Evolutionary conservation across 2,329 filamentous ascomycete genomes (phyloP).

Genomic region (Acephala macrosclerotiorum): DNA sequence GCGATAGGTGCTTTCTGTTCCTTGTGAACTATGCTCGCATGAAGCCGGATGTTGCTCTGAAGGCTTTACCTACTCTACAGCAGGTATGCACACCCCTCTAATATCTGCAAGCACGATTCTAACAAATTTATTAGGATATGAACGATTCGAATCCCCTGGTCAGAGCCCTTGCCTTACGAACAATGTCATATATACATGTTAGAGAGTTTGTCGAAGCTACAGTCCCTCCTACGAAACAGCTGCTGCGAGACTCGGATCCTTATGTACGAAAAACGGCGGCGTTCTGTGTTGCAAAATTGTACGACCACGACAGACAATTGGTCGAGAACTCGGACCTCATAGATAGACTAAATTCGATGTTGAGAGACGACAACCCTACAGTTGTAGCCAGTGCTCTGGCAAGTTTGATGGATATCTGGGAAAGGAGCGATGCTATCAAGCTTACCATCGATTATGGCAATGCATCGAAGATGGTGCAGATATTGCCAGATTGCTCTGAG

Average conservation of each 20-base stretch:
- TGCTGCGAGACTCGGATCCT: slow-evolving; percentile 87
- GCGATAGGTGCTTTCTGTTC: slow-evolving; percentile 89
- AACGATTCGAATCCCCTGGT: slow-evolving; percentile 92
- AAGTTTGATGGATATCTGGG: slow-evolving; percentile 96
- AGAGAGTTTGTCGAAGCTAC: slow-evolving; percentile 94
- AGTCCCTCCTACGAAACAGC: slow-evolving; percentile 80
- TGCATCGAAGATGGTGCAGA: slow-evolving; percentile 97
- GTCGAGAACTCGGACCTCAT: slow-evolving; percentile 93
- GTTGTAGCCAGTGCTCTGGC: slow-evolving; percentile 95
- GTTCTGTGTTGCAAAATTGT: slow-evolving; percentile 95
- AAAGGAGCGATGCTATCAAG: slow-evolving; percentile 95
- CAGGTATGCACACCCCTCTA: slow-evolving; percentile 59
- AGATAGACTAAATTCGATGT: slow-evolving; percentile 85
- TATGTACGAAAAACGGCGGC: slow-evolving; percentile 98
- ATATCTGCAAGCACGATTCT: neutral
- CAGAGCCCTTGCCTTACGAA: slow-evolving; percentile 88
- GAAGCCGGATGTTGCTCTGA: slow-evolving; percentile 92
- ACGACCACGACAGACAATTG: slow-evolving; percentile 91
- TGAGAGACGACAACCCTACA: slow-evolving; percentile 96
- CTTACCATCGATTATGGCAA: slow-evolving; percentile 97
- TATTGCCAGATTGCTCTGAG: slow-evolving; percentile 96
- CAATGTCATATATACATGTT: slow-evolving; percentile 97
- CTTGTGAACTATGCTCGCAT: slow-evolving; percentile 96
- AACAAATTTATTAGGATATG: slow-evolving; percentile 72
- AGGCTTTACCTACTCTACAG: slow-evolving; percentile 87